Base-by-base conservation (phyloP, 192 early-diverging fungal species). In the Mortierella hygrophila region DNA sequence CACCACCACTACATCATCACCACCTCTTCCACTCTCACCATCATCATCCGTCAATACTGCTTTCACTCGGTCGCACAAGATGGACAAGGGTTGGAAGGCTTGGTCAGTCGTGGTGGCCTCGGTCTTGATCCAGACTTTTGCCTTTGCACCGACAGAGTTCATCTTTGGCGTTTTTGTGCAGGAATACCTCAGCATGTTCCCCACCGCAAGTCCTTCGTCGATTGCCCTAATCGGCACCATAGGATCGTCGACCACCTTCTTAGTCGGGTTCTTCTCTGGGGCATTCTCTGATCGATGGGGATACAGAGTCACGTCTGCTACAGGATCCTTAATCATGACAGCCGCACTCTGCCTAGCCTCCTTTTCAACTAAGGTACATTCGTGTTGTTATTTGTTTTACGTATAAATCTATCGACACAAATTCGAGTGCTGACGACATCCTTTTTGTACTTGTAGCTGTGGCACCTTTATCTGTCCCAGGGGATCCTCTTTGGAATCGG, bases 381-480 rank as follows among this genome's bases (percentile, higher is more conserved):
- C 4, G 16, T 20, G 20, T n/a, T 16, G 6, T 23, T 18, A 10
- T 2, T 26, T 44, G 29, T 9, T 46, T 46, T 46, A 46, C 44
- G 10, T 13, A 15, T 15, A 46, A 46, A 15, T 46, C 44, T 46
- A 46, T 46, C 11, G 11, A 46, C 13, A 2, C 44, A 46, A 46
- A 46, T 1, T 4, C 32, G 16, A 69, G 55, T 21, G 15, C 32
- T 52, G 9, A 35, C 8, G 15, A 20, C 32, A 26, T 46, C 8
- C 15, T 0, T 54, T 60, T 63, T 20, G 5, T 52, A 0, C 5
- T 70, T 16, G 23, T 69, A 94, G 91, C 75, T 94, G 0, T 96
- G 95, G 95, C 94, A 96, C 49, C 86, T 96, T 1, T 91, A 94
- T 60, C 78, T 95, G 38, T 93, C 95, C 1, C 96, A 96, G 77